Evolutionary conservation across 257 asterid genomes (phyloP), one percentile per base, ranked within the genome.

Genomic region (Asclepias syriaca): DNA sequence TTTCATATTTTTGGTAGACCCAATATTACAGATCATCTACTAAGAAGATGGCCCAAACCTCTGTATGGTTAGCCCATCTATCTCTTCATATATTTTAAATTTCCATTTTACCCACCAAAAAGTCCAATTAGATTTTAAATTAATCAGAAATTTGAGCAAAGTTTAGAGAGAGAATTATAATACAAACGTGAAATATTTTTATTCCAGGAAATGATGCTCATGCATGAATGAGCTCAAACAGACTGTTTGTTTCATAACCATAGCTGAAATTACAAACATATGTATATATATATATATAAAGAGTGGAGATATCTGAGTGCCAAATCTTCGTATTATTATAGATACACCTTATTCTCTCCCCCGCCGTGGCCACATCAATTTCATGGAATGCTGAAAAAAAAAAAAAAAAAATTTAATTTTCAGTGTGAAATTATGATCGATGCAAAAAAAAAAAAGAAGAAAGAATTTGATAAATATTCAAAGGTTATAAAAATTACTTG

Each of bases 401-500:
- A 18, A 40, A n/a, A 45, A 12, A 0, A 19, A 14, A 57, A 3
- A 24, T 24, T 0, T 29, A 37, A 9, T 43, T 18, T 21, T 10
- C 3, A 2, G 14, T 43, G 48, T 43, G 10, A 43, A 11, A 43
- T 43, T 43, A 50, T 50, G 19, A 12, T 14, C 56, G 18, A 53
- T 19, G n/a, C 18, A 18, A 27, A 12, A 49, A 5, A 49, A 6
- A 6, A 24, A 24, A 24, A 24, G 0, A 24, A 24, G 0, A 24
- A 24, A 24, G 6, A 24, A 8, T 21, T 1, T 49, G 19, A 5
- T 24, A 37, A 29, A 29, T 2, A 2, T n/a, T n/a, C n/a, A 29
- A 29, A 29, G 32, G 32, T 29, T 2, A 29, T 29, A 0, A 50
- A 1, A 22, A 16, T 11, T 77, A 88, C 97, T 63, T 77, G 84